Evolutionary conservation across 148 eudicot species (phyloP), one percentile per base, ranked within the genome.

Genomic region (Euryodendron excelsum): DNA sequence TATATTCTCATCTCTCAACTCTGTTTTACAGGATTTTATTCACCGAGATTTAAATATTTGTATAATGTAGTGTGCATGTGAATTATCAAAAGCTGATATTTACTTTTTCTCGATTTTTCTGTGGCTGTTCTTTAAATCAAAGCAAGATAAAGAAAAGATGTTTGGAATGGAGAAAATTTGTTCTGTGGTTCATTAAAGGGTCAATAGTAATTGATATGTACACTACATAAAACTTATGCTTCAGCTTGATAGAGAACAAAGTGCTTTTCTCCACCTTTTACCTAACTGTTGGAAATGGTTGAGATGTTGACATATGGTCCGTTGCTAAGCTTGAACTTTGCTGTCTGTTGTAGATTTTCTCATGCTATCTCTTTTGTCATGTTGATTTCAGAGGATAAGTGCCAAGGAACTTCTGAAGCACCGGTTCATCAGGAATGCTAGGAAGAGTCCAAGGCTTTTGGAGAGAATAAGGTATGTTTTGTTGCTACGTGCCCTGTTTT

Each of bases 351-450:
- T 52, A 27, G 25, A 53, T 59, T 45, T n/a, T 63, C 3, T 21
- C 58, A 60, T 62, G 53, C 23, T 62, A 33, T 73, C 66, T 59
- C 34, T 14, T n/a, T n/a, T 34, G 31, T 60, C 71, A 80, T 59
- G 2, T 65, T 84, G 56, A 50, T 85, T 86, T 80, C 89, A 95
- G 98, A 90, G 98, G 82, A 90, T 91, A 77, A 95, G 97, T 87
- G 98, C 98, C 53, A 95, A 91, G 84, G 98, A 95, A 66, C 94
- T 95, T 78, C 68, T 91, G 69, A 95, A 93, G 90, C 97, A 89
- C 77, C 92, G 94, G 52, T 91, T 95, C 74, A 89, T 93, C 74
- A 95, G 86, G 82, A 90, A 78, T 86, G 96, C 94, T 79, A 87
- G 94, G 85, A 95, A 90, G 88, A 93, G 90, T 88, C 93, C 91